Percentiles rank a stretch among this genome's conserved stretches.
Evolutionary conservation across 371 early-diverging fungal genomes (phyloP).

Genomic region (Mortierella sp.): DNA sequence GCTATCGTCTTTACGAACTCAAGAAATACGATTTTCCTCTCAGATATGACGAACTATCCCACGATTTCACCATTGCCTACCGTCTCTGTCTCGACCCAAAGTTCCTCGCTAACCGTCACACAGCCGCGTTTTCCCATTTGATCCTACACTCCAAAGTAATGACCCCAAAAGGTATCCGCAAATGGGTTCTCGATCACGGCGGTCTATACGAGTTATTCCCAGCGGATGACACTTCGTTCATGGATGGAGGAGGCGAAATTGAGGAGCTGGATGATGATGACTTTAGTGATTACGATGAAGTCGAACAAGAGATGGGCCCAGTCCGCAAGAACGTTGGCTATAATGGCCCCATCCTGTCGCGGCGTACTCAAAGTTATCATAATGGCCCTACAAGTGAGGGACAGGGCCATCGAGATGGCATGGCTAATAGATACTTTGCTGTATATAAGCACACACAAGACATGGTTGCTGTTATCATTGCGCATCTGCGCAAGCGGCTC

Average conservation of each 20-base stretch:
- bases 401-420: conserved; percentile 17
- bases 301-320: background rate
- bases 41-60: conserved; percentile 29
- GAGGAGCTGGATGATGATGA: conserved; percentile 37
- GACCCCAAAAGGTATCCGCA: conserved; percentile 27
- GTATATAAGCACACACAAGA: conserved; percentile 35
- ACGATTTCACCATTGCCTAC: conserved; percentile 30
- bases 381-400: background rate
- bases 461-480: conserved; percentile 42
- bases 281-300: conserved; percentile 37
- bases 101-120: conserved; percentile 21
- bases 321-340: conserved; percentile 32
- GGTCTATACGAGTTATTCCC: conserved; percentile 37
- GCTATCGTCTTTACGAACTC: conserved; percentile 27
- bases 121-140: conserved; percentile 11
- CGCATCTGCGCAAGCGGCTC: conserved; percentile 21
- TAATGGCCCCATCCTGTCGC: conserved; percentile 13
- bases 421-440: conserved; percentile 8
- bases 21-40: conserved; percentile 36
- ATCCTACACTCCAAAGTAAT: conserved; percentile 23
- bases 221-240: background rate
- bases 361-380: background rate
- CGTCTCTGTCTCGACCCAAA: conserved; percentile 34
- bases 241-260: conserved; percentile 16
- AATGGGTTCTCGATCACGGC: conserved; percentile 11